phyloP scores from a whole-genome alignment of 345 rosid genomes.

The Heritiera littoralis region DNA sequence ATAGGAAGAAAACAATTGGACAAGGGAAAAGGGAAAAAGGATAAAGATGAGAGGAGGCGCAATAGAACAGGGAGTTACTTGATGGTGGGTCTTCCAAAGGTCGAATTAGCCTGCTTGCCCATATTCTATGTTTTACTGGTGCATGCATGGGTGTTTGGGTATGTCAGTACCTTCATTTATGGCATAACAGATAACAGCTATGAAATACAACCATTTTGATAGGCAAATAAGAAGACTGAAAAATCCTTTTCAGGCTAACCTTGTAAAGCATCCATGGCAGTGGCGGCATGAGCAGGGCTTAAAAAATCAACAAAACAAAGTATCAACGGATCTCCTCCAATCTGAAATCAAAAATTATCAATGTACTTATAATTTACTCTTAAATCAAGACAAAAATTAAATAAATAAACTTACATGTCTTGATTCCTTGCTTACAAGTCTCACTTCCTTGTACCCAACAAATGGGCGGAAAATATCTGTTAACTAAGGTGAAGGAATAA shows the following conservation, averaged over 20 bases:
- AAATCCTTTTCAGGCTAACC: conserved; percentile 41
- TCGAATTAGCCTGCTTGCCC: not conserved
- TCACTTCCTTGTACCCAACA: conserved; percentile 74
- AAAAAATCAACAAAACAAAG: conserved; percentile 74
- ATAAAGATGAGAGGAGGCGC: not conserved
- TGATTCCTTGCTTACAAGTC: conserved; percentile 68
- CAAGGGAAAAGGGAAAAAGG: not conserved
- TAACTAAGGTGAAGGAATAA: conserved; percentile 42
- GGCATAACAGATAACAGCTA: not conserved
- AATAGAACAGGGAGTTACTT: not conserved
- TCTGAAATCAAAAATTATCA: conserved; percentile 39
- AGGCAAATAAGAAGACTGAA: not conserved
- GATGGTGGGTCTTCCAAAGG: not conserved
- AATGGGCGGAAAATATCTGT: conserved; percentile 73
- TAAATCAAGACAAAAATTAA: not conserved
- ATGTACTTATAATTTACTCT: not conserved
- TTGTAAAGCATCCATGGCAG: conserved; percentile 70
- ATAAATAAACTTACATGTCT: conserved; percentile 46
- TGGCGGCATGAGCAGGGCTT: conserved; percentile 71
- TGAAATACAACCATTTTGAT: conserved; percentile 5
- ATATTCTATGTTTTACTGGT: not conserved
- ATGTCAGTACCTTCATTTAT: not conserved
- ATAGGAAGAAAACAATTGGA: not conserved
- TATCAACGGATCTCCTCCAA: conserved; percentile 54
- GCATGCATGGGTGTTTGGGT: conserved; percentile 6